phyloP scores from a whole-genome alignment of 2,329 filamentous ascomycete species.

The Botrytis porri region DNA sequence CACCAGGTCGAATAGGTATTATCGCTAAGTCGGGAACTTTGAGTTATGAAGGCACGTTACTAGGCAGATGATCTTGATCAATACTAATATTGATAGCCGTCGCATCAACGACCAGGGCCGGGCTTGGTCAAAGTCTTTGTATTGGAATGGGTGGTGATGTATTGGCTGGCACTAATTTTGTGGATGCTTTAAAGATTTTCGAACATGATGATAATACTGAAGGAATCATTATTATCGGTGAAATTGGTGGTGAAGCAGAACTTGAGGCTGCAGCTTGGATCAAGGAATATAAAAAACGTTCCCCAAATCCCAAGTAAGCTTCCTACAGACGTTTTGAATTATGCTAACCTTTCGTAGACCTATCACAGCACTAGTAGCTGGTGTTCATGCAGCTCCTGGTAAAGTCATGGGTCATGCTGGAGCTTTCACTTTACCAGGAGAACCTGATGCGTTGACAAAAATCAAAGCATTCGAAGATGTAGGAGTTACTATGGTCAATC shows the following conservation, averaged over 20 bases:
- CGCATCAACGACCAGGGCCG: constrained; percentile 65
- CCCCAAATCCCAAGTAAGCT: constrained; percentile 59
- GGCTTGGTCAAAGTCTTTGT: constrained; percentile 68
- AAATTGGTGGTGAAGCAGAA: constrained; percentile 64
- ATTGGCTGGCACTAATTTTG: constrained; percentile 69
- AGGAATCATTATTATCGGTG: constrained; percentile 65
- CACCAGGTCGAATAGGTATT: constrained; percentile 65
- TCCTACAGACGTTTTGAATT: background rate
- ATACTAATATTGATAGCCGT: constrained; percentile 48
- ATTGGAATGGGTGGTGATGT: constrained; percentile 74
- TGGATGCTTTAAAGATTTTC: constrained; percentile 65
- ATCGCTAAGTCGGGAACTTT: constrained; percentile 72
- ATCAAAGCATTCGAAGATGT: constrained; percentile 62
- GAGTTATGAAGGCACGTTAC: constrained; percentile 57
- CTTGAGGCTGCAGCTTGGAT: constrained; percentile 73
- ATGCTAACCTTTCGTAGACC: constrained; percentile 47
- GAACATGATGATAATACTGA: constrained; percentile 64
- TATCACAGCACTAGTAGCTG: constrained; percentile 69
- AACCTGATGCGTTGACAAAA: constrained; percentile 64
- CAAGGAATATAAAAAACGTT: constrained; percentile 57
- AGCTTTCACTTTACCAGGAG: constrained; percentile 65
- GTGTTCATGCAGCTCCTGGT: constrained; percentile 59
- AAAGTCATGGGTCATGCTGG: constrained; percentile 78
- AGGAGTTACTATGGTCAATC: constrained; percentile 68
- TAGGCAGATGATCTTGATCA: background rate